phyloP scores from a whole-genome alignment of 495 filamentous ascomycete species.

The Mytilinidion resinicola region DNA sequence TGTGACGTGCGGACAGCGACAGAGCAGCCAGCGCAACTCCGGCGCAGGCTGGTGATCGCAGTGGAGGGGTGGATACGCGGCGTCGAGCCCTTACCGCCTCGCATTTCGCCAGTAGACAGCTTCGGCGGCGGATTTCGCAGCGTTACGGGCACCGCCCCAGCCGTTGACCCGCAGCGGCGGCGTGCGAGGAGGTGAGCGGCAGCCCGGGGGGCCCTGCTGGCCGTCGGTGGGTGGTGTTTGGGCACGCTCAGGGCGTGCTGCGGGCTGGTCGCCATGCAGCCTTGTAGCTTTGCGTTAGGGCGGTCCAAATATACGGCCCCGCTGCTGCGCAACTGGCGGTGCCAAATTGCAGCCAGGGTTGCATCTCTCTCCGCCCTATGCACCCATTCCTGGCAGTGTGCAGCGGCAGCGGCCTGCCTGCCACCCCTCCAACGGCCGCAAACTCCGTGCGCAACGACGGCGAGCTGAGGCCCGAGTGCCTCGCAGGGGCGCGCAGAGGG shows the following conservation, averaged over 20 bases:
- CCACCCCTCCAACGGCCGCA: slow-evolving; percentile 22
- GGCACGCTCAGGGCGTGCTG: not conserved
- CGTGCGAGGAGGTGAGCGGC: not conserved
- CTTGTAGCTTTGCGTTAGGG: slow-evolving; percentile 21
- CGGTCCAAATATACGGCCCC: slow-evolving; percentile 28
- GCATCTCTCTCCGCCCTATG: slow-evolving; percentile 22
- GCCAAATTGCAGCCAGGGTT: slow-evolving; percentile 21
- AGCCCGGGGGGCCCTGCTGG: not conserved
- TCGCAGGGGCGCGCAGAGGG: slow-evolving; percentile 5
- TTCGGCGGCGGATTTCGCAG: not conserved
- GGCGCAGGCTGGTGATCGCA: too few species aligned
- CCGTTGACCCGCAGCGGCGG: slow-evolving; percentile 8
- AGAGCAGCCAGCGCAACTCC: too few species aligned
- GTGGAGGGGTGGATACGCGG: too few species aligned
- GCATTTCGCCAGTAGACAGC: not conserved
- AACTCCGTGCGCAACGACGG: slow-evolving; percentile 17
- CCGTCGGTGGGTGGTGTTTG: not conserved
- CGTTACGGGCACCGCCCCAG: not conserved
- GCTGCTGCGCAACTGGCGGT: slow-evolving; percentile 19
- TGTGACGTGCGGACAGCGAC: not conserved
- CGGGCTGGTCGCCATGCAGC: slow-evolving; percentile 18
- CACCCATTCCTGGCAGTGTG: slow-evolving; percentile 18
- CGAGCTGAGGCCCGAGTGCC: slow-evolving; percentile 16
- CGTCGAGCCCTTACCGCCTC: not conserved
- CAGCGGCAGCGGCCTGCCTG: not conserved